Evolutionary conservation across 257 asterid species (phyloP).

Genomic region (Verbena officinalis): DNA sequence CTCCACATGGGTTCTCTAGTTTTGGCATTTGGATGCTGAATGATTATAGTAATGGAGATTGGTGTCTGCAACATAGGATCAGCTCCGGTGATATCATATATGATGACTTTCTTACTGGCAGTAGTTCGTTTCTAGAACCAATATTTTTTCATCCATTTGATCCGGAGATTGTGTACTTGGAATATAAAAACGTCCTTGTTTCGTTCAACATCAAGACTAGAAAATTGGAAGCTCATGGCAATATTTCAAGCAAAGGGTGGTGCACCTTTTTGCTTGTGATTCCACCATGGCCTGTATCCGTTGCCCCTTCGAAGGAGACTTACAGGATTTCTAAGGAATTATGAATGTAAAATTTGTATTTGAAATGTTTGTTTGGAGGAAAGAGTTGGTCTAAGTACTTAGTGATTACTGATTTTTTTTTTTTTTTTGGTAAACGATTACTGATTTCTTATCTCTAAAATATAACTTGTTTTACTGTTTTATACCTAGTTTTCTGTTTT

Average conservation of each 20-base stretch:
- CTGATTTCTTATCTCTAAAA: no score
- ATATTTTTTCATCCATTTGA: background rate
- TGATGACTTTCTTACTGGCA: background rate
- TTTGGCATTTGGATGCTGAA: background rate
- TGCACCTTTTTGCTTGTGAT: background rate
- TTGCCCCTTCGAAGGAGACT: no score
- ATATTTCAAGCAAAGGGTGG: background rate
- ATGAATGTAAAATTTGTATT: no score
- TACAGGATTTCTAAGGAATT: no score
- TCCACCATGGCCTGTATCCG: background rate
- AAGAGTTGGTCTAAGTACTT: no score
- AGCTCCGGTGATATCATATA: background rate
- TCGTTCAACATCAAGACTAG: background rate
- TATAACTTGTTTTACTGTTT: no score
- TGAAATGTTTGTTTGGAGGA: no score
- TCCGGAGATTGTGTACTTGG: background rate
- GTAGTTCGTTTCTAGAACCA: background rate
- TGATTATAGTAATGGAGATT: background rate
- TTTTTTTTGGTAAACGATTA: no score
- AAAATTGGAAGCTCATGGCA: background rate
- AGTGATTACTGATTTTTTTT: no score
- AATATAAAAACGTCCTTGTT: background rate
- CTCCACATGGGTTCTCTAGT: background rate
- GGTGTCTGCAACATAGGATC: background rate
- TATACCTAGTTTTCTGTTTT: no score